Percentiles rank a stretch among this genome's conserved stretches.
phyloP scores from a whole-genome alignment of 2,329 filamentous ascomycete species.

The Ophiostoma quercus region DNA sequence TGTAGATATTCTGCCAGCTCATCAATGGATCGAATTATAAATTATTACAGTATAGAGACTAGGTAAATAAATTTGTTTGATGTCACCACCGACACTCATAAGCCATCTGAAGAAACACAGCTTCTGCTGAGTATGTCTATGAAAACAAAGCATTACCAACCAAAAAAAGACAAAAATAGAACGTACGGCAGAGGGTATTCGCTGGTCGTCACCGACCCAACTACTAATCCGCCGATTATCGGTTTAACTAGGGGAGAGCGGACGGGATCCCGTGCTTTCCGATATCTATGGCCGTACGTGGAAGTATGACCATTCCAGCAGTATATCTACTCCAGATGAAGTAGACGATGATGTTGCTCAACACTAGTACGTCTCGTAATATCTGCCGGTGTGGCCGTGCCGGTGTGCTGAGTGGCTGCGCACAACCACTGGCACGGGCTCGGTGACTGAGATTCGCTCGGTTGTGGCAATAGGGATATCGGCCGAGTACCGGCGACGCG shows the following conservation, averaged over 20 bases:
- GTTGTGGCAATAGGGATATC: not conserved
- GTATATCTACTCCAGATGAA: too few species aligned
- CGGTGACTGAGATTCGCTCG: not conserved
- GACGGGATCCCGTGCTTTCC: not conserved
- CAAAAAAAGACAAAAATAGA: not conserved
- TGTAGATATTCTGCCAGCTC: slow-evolving; percentile 19
- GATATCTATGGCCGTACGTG: slow-evolving; percentile 2
- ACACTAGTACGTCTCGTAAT: not conserved
- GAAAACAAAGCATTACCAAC: too few species aligned
- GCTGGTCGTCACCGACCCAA: too few species aligned
- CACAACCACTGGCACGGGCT: not conserved
- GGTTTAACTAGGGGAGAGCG: not conserved
- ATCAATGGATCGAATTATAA: too few species aligned
- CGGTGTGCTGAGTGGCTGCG: not conserved
- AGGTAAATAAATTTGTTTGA: too few species aligned
- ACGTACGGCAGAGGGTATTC: too few species aligned
- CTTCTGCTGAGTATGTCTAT: too few species aligned
- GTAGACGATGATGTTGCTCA: too few species aligned
- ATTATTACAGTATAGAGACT: too few species aligned
- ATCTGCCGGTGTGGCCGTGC: not conserved
- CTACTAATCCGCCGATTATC: too few species aligned
- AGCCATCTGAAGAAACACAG: too few species aligned
- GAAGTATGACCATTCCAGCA: not conserved
- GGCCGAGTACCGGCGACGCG: not conserved
- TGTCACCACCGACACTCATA: too few species aligned